phyloP scores from a whole-genome alignment of 2,329 filamentous ascomycete genomes.

The Aspergillus udagawae region DNA sequence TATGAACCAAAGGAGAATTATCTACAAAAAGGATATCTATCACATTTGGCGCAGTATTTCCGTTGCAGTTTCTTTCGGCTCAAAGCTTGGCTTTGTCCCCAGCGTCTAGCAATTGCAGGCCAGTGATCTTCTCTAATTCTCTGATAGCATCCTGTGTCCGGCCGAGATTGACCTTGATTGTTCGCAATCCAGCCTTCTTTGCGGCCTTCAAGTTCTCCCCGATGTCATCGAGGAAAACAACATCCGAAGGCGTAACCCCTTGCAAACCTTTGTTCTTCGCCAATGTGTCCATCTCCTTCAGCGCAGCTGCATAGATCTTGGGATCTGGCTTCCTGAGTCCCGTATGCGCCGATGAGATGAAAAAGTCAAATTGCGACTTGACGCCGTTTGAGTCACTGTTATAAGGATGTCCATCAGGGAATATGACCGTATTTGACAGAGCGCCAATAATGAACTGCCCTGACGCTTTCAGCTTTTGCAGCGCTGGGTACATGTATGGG shows the following conservation, averaged over 20 bases:
- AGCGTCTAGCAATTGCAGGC: slow-evolving; percentile 49
- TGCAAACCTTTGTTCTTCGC: slow-evolving; percentile 55
- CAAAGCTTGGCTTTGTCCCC: slow-evolving; percentile 35
- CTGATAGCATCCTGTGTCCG: slow-evolving; percentile 75
- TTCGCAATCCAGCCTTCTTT: slow-evolving; percentile 68
- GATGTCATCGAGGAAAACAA: slow-evolving; percentile 91
- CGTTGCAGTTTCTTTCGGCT: neutral
- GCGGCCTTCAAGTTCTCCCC: slow-evolving; percentile 86
- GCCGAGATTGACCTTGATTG: slow-evolving; percentile 80
- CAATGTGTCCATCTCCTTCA: slow-evolving; percentile 62
- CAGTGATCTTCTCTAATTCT: slow-evolving; percentile 72
- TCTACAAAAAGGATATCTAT: slow-evolving; percentile 4
- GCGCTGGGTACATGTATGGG: slow-evolving; percentile 82
- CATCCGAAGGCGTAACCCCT: slow-evolving; percentile 58
- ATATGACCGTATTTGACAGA: slow-evolving; percentile 85
- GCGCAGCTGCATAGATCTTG: slow-evolving; percentile 71
- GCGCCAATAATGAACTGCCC: slow-evolving; percentile 71
- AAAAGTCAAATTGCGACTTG: slow-evolving; percentile 73
- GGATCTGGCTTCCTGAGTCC: slow-evolving; percentile 85
- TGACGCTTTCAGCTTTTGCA: slow-evolving; percentile 63
- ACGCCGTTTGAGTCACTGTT: slow-evolving; percentile 59
- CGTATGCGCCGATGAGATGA: slow-evolving; percentile 79
- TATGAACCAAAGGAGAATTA: neutral
- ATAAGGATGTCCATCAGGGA: slow-evolving; percentile 69
- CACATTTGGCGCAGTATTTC: neutral